Percentiles rank a stretch among this genome's conserved stretches.
Evolutionary conservation across 2,329 filamentous ascomycete species (phyloP).

Genomic region (Ascochyta fabae): DNA sequence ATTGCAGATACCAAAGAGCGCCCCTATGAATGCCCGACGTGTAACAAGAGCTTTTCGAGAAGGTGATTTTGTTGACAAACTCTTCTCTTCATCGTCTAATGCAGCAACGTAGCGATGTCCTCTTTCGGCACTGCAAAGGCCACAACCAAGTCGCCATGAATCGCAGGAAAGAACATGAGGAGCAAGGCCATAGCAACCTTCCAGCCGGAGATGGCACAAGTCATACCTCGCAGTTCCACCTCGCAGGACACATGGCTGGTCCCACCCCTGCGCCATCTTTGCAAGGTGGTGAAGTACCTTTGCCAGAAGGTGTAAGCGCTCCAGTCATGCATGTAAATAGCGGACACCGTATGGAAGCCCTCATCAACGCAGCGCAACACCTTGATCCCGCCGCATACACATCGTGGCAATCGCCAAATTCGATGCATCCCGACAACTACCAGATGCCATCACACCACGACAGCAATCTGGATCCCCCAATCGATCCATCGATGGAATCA

Average conservation of each 20-base stretch:
- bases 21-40: constrained; percentile 61
- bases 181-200: constrained; percentile 38
- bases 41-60: constrained; percentile 62
- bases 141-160: constrained; percentile 53
- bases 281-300: constrained; percentile 11
- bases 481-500: constrained; percentile 48
- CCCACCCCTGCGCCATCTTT: constrained; percentile 15
- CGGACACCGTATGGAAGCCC: constrained; percentile 46
- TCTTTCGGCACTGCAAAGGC: constrained; percentile 60
- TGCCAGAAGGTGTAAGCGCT: constrained; percentile 5
- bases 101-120: constrained; percentile 51
- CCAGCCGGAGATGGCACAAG: constrained; percentile 25
- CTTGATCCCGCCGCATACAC: constrained; percentile 43
- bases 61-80: constrained; percentile 49
- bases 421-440: constrained; percentile 27
- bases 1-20: constrained; percentile 60
- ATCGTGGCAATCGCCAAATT: constrained; percentile 40
- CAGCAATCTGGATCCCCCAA: constrained; percentile 43
- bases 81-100: constrained; percentile 28
- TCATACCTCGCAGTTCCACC: constrained; percentile 23
- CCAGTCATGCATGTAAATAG: constrained; percentile 21
- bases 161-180: constrained; percentile 40
- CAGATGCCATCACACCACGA: constrained; percentile 38
- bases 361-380: constrained; percentile 48
- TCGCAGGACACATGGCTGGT: constrained; percentile 10